Evolutionary conservation across 192 early-diverging fungal species (phyloP), one percentile per base, ranked within the genome.

Genomic region (Coemansia sp.): DNA sequence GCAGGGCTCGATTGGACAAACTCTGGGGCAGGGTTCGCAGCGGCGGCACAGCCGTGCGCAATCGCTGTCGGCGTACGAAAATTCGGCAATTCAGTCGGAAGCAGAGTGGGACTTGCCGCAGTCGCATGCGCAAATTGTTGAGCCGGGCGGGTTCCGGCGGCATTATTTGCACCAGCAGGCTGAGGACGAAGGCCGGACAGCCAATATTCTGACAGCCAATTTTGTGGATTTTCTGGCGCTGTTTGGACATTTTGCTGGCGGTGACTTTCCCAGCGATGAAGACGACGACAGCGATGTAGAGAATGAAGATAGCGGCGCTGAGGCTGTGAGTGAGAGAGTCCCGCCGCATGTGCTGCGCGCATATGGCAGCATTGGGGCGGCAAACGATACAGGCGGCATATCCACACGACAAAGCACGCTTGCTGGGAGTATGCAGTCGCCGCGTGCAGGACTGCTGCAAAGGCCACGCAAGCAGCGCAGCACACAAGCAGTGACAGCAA

Each of bases 141-240:
- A 85, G 52, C 95, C 95, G 0, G 94, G 94, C 61, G 90, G 89
- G 37, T 94, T 97, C 75, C 87, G 95, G 45, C 87, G 95, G 27
- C 88, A 93, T 65, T 93, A 91, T 64, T 64, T 96, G 43, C 83
- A 84, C 10, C 72, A 87, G 62, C 85, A 92, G 59, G 90, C 90
- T 16, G 75, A 81, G 26, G 67, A 76, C 39, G 83, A 82, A 56
- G 93, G 91, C 29, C 68, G 74, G 59, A 77, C 77, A 29, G 86
- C 88, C 1, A 87, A 87, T 59, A 81, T 85, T 22, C 23, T 64
- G 21, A 95, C 95, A 3, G 68, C 84, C 27, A 95, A 88, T 74
- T 97, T 95, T 85, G 85, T 95, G 26, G 95, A 97, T 71, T 96
- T 97, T 71, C 71, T 97, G 53, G 88, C 88, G 45, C 82, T 97